Evolutionary conservation across 352 stramenopile genomes (phyloP), one percentile per base, ranked within the genome.

Genomic region (Phytophthora pini): DNA sequence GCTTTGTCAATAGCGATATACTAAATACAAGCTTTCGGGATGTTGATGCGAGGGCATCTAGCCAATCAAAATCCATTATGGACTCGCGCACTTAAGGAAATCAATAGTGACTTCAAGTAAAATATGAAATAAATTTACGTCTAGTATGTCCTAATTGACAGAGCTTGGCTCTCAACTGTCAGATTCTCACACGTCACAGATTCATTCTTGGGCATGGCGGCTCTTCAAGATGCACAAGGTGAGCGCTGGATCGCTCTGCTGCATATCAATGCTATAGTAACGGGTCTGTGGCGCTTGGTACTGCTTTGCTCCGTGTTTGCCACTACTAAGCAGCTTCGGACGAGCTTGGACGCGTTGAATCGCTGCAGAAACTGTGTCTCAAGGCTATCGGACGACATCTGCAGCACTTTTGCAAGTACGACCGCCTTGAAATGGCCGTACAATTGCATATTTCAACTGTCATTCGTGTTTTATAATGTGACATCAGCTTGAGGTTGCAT

Each of bases 391-490:
- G 49, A 38, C 68, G 64, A 2, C 60, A 59, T 0, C 29, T 77
- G 31, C 61, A 77, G 59, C 68, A 68, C 43, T 80, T 65, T 40
- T 75, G 67, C 68, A 79, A 72, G 68, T 77, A 51, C 2, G 46
- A 59, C 22, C 12, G 11, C 9, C 44, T 4, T 22, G 9, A 49
- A 56, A 15, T 34, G 20, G 6, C 12, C 7, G 15, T 20, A 26
- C 4, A 38, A 12, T 31, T 58, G 51, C 26, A 49, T 7, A 12
- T 32, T 41, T 15, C 20, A 41, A 59, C 49, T 50, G 38, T 27
- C 1, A 31, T 31, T 29, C n/a, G 36, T 36, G 17, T 2, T 36
- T 11, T 56, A 11, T 39, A 39, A 17, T 44, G 22, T 9, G 48
- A 1, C 31, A 15, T 2, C 20, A 73, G 47, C 46, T 11, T 61